These are phyloP conservation scores for Pichia pseudocactophila DNA, from an alignment of 805 yeast genomes.

Conservation along the genomic window DNA sequence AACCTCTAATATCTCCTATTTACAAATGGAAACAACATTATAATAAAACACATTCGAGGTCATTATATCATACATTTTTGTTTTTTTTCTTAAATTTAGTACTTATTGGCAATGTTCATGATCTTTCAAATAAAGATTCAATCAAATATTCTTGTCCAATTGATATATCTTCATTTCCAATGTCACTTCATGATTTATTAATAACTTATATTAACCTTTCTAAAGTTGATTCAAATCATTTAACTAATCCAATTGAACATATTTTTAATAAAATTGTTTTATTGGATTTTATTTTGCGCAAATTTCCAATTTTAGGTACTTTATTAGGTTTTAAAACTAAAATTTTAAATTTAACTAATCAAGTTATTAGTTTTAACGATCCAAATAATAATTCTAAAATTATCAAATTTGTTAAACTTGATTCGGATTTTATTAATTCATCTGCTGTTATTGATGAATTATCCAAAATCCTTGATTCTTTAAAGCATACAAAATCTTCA, in stretches of 20 bases:
- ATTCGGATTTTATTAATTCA: conserved; percentile 18
- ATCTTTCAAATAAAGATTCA: background rate
- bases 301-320: conserved; percentile 8
- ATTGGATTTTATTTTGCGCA: conserved; percentile 14
- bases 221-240: background rate
- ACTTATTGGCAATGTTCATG: background rate
- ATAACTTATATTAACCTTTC: conserved; percentile 12
- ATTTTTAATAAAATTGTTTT: conserved; percentile 20
- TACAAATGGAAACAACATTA: background rate
- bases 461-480: conserved; percentile 14
- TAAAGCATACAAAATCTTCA: conserved; percentile 7
- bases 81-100: background rate
- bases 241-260: conserved; percentile 14
- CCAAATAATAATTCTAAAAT: conserved; percentile 12
- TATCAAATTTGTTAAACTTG: conserved; percentile 15
- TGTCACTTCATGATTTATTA: background rate
- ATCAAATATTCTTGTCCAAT: conserved; percentile 9
- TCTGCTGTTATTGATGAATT: conserved; percentile 18
- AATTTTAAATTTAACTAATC: conserved; percentile 1
- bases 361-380: background rate
- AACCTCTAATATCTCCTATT: background rate
- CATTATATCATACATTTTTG: background rate
- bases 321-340: conserved; percentile 3
- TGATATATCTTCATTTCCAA: conserved; percentile 8
- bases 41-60: background rate